Evolutionary conservation across 1,139 yeast genomes (phyloP).

Genomic region (Nadsonia starkeyi-henricii): DNA sequence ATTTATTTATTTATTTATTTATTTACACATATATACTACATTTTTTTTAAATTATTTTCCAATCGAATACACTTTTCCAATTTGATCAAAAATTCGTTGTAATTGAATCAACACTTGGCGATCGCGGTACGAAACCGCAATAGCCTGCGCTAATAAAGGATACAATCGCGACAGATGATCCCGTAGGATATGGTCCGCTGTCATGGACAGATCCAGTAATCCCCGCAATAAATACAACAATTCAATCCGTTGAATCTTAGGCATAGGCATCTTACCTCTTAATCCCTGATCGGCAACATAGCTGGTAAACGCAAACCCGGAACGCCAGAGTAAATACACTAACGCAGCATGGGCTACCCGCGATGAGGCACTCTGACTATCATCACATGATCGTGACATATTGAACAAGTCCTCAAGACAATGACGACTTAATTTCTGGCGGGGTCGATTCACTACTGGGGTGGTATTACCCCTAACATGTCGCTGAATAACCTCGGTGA

Average conservation of each 20-base stretch:
- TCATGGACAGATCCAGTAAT: neutral
- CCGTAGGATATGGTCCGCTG: neutral
- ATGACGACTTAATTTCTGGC: neutral
- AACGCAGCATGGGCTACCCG: neutral
- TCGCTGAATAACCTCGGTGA: neutral
- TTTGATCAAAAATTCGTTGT: neutral
- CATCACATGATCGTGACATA: neutral
- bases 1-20: too few species aligned
- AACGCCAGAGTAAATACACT: neutral
- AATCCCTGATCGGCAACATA: neutral
- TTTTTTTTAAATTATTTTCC: neutral
- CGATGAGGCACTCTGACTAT: neutral
- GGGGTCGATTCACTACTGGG: neutral
- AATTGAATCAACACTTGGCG: neutral
- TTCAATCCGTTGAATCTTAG: neutral
- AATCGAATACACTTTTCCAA: neutral
- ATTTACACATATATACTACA: too few species aligned
- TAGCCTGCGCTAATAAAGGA: neutral
- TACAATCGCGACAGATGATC: neutral
- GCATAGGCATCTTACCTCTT: neutral
- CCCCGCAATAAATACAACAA: neutral
- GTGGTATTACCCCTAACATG: neutral
- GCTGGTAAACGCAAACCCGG: neutral
- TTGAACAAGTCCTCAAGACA: neutral
- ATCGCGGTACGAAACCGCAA: neutral